Base-by-base conservation (phyloP, 2,329 filamentous ascomycete genomes). In the Sarocladium brachiariae region DNA sequence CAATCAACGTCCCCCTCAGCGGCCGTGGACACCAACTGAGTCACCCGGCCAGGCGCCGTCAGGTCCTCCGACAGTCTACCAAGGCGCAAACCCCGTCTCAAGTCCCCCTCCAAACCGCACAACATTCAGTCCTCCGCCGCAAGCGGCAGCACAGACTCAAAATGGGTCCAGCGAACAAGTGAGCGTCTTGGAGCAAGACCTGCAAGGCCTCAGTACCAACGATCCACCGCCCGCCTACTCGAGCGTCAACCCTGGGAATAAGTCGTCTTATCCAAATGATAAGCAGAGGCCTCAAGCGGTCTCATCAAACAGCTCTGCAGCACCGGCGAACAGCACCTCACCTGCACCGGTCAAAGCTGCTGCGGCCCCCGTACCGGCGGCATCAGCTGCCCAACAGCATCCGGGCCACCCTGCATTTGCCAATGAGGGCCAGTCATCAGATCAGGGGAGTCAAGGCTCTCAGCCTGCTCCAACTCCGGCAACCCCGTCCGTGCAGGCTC, bases 191-290 rank as follows among this genome's bases (percentile, higher is more conserved):
- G 88, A 95, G 61, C 85, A 90, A 59, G 91, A 96, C 58, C 87
- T 96, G 64, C 83, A 89, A 58, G 83, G 89, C 16, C 78, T 96
- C 77, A 83, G 89, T 57, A 77, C 84, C 25, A 87, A 89, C 19
- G 90, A 89, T 50, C 91, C 92, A 13, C 93, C 93, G 18, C 93
- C 93, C n/a, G 92, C 93, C 5, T 99, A 99, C 67, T 93, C 89
- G 9, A 93, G 85, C 59, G 80, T 95, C 41, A 81, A 75, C 52
- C 68, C 74, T 1, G 68, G 66, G 35, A 66, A 68, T 24, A 61
- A 74, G 65, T 59, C 83, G 68, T 58, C 79, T 70, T 93, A 91
- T 66, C 85, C 89, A 0, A 83, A 81, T 56, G 91, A 96, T 63
- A 96, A 96, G 64, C 81, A 81, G 60, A 73, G 76, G 53, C 71